These are phyloP conservation scores for Scutellaria barbata DNA, from an alignment of 257 asterid species.

Conservation along the genomic window DNA sequence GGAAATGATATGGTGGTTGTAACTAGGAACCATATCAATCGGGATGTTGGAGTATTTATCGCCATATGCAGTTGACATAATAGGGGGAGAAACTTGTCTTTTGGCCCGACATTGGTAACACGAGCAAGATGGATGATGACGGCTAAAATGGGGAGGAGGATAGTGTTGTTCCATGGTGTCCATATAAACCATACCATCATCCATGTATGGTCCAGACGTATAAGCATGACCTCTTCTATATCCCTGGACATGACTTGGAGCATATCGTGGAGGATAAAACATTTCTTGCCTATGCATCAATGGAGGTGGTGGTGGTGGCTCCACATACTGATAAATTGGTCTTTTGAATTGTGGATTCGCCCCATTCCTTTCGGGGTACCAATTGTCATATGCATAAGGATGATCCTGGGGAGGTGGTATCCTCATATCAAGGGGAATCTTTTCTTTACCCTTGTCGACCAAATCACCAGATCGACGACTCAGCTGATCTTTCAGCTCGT, in stretches of 20 bases:
- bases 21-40: constrained; percentile 39
- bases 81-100: constrained; percentile 43
- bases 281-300: constrained; percentile 50
- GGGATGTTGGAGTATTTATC: constrained; percentile 46
- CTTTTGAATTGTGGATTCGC: constrained; percentile 41
- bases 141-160: constrained; percentile 38
- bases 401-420: constrained; percentile 52
- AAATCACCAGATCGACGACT: constrained; percentile 59
- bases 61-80: constrained; percentile 40
- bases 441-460: constrained; percentile 57
- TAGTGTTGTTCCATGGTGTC: constrained; percentile 47
- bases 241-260: constrained; percentile 43
- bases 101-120: constrained; percentile 64
- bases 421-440: constrained; percentile 49
- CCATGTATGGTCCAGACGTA: constrained; percentile 51
- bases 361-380: constrained; percentile 45
- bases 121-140: constrained; percentile 75
- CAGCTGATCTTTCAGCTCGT: constrained; percentile 64
- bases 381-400: constrained; percentile 48
- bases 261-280: constrained; percentile 57
- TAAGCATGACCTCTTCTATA: constrained; percentile 48
- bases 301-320: constrained; percentile 49
- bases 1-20: constrained; percentile 37
- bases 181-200: constrained; percentile 44
- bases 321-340: constrained; percentile 46